Base-by-base conservation (phyloP, 495 filamentous ascomycete genomes). In the Aeminium ludgeri region DNA sequence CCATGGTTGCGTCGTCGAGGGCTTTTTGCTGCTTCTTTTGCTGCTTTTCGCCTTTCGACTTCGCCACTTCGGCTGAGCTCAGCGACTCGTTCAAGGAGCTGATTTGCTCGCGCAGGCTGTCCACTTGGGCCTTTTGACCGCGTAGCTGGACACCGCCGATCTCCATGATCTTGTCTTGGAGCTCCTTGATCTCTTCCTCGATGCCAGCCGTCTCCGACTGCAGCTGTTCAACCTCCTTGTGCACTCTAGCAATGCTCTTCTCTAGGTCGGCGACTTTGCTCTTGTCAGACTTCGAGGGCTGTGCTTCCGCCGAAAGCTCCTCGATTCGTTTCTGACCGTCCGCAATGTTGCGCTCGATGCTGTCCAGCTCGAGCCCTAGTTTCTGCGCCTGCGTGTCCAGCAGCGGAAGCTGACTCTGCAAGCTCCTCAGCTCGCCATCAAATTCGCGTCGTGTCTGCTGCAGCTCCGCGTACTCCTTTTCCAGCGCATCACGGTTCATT, bases 141-240 rank as follows among this genome's bases (percentile, higher is more conserved):
- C 89, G 76, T 8, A 97, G 74, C 55, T 81, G 79, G 33, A 95
- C 86, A 62, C 89, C 89, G 45, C 89, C 89, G 40, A 91, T 76
- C 60, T 94, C 80, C 87, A 96, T 95, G 52, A 97, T 96, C 65
- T 89, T 91, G 65, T 82, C 78, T 57, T 96, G 86, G 15, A 97
- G 67, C 1, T 63, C 65, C 59, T 89, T 83, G 49, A 97, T 94
- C 57, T 94, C 89, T 30, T 78, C 74, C 51, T 97, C 91, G 16
- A 94, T 76, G 20, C 75, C 83, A 12, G 78, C 66, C 30, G 81
- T 93, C 57, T 95, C 83, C 16, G 68, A 62, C 40, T 78, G 79
- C 8, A 96, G 68, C 47, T 80, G 82, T 28, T 79, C 73, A 16
- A 93, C 71, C 49, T 96, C 83, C 34, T 75, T 68, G 48, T 84